These are phyloP conservation scores for Ceratobasidium papillatum DNA, from an alignment of 1,284 basidiomycete genomes.

Conservation along the genomic window DNA sequence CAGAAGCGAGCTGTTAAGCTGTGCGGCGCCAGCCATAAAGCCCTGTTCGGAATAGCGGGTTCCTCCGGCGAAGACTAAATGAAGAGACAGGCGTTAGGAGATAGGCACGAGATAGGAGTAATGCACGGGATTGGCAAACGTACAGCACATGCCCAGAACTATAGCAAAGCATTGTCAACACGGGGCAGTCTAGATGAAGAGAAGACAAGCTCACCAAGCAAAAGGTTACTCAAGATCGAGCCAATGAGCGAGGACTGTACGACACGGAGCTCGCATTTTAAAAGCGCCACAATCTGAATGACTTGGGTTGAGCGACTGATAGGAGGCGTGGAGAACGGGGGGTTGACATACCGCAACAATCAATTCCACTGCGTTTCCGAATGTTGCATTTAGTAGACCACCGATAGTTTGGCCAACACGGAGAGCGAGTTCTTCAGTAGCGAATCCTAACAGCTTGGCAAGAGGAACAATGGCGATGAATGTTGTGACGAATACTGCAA, in stretches of 20 bases:
- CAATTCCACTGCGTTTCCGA: constrained; percentile 45
- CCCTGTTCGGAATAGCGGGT: constrained; percentile 74
- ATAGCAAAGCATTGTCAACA: constrained; percentile 44
- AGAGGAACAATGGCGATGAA: constrained; percentile 65
- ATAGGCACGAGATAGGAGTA: neutral
- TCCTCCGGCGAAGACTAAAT: constrained; percentile 67
- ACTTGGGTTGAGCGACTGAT: constrained; percentile 32
- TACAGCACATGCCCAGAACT: constrained; percentile 58
- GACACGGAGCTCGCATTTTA: constrained; percentile 51
- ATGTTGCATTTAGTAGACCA: constrained; percentile 79
- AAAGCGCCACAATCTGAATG: constrained; percentile 44
- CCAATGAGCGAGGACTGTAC: constrained; percentile 64
- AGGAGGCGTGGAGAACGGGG: neutral
- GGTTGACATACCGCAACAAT: constrained; percentile 52
- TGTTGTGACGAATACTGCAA: constrained; percentile 42
- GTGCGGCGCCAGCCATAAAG: constrained; percentile 65
- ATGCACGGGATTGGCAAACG: constrained; percentile 12
- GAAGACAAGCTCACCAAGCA: neutral
- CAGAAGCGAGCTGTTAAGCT: constrained; percentile 58
- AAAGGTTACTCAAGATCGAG: constrained; percentile 77
- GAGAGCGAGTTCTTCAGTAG: constrained; percentile 86
- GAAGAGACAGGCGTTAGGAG: constrained; percentile 40
- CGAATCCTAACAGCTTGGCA: constrained; percentile 84
- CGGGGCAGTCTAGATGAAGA: neutral
- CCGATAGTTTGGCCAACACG: constrained; percentile 86